Conservation (phyloP, 139 green algal genomes). For the Limnomonas spitsbergensis region DNA sequence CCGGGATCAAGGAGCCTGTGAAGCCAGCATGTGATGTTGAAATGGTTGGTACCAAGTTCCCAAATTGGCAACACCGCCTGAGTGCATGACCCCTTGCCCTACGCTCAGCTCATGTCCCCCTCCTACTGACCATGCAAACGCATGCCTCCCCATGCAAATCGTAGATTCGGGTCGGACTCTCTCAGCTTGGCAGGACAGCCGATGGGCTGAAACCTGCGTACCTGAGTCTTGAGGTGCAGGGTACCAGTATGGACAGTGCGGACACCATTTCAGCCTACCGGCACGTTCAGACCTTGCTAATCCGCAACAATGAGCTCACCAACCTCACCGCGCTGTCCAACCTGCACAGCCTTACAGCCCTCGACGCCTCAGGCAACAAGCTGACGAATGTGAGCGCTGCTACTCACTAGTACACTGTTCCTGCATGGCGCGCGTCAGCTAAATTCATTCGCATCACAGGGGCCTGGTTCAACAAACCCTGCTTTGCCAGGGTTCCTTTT, state of each 20-base stretch:
- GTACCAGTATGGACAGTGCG: constrained; percentile 32
- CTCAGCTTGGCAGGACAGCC: constrained; percentile 45
- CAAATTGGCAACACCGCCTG: too few relatives aligned
- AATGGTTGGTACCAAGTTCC: too few relatives aligned
- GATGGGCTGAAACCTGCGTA: constrained; percentile 37
- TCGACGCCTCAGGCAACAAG: constrained; percentile 55
- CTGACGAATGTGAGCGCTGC: constrained; percentile 38
- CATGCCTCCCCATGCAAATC: too few relatives aligned
- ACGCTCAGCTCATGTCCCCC: too few relatives aligned
- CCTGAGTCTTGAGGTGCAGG: constrained; percentile 27
- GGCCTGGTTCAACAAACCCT: too few relatives aligned
- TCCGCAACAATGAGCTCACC: constrained; percentile 45
- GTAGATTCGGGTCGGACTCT: constrained; percentile 38
- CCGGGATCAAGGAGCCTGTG: too few relatives aligned
- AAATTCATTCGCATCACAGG: too few relatives aligned
- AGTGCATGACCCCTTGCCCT: too few relatives aligned
- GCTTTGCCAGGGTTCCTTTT: too few relatives aligned
- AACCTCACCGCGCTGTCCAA: constrained; percentile 29
- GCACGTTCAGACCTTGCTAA: constrained; percentile 46
- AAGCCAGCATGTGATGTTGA: too few relatives aligned
- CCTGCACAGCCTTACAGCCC: constrained; percentile 40
- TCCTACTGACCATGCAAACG: too few relatives aligned
- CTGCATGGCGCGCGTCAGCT: neutral
- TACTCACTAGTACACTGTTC: neutral
- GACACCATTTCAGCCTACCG: constrained; percentile 22